Conservation (phyloP, 2,329 filamentous ascomycete genomes). For the Alternaria brassicicola region DNA sequence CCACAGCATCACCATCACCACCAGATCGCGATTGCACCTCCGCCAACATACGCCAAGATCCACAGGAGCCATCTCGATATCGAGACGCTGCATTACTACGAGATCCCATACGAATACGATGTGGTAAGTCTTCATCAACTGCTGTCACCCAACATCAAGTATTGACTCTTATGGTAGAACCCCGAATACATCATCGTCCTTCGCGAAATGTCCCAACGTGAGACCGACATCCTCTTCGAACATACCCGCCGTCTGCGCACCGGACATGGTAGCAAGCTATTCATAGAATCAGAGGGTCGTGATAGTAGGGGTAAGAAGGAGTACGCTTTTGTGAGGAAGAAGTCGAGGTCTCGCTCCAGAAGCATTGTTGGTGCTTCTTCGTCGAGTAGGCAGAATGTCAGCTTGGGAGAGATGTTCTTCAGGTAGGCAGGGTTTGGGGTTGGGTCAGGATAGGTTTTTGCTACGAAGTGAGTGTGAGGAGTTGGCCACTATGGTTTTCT, state of each 20-base stretch:
- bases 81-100: conserved; percentile 56
- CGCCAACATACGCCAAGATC: conserved; percentile 57
- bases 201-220: conserved; percentile 55
- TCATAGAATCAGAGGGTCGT: conserved; percentile 51
- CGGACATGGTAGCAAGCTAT: conserved; percentile 37
- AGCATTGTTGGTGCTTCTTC: conserved; percentile 39
- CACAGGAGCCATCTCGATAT: conserved; percentile 53
- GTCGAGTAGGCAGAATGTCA: conserved; percentile 37
- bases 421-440: conserved; percentile 9
- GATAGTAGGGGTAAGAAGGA: conserved; percentile 48
- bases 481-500: background rate
- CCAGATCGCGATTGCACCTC: conserved; percentile 25
- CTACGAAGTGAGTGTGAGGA: background rate
- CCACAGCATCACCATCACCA: conserved; percentile 8
- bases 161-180: conserved; percentile 36
- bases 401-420: conserved; percentile 43
- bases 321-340: conserved; percentile 54
- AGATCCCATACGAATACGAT: conserved; percentile 57
- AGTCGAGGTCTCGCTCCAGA: conserved; percentile 38
- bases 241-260: conserved; percentile 55
- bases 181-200: conserved; percentile 58
- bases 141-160: background rate
- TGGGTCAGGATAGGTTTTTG: background rate
- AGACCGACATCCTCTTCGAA: conserved; percentile 59
- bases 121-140: conserved; percentile 46